Evolutionary conservation across 805 yeast genomes (phyloP).

Genomic region (Saturnispora halmiae): DNA sequence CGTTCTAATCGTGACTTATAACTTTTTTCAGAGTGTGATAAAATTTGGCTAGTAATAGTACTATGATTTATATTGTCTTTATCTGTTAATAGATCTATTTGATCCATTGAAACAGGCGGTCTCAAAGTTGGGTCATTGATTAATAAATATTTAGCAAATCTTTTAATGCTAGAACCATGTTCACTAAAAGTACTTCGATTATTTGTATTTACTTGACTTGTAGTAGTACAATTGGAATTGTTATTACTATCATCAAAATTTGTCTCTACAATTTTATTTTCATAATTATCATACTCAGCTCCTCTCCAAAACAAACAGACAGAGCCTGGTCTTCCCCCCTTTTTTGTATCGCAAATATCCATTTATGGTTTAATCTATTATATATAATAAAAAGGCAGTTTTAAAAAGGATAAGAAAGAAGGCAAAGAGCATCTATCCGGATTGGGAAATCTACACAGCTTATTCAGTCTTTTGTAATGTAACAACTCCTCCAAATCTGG

Average conservation of each 20-base stretch:
- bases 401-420: not conserved
- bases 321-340: conserved; percentile 2
- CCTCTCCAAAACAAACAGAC: conserved; percentile 11
- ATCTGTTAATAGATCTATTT: not conserved
- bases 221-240: not conserved
- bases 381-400: not conserved
- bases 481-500: conserved; percentile 23
- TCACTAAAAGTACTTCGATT: conserved; percentile 8
- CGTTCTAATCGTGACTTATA: not conserved
- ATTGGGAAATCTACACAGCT: not conserved
- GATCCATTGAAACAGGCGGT: not conserved
- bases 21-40: not conserved
- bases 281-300: not conserved
- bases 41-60: not conserved
- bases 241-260: not conserved
- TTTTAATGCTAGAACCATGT: conserved; percentile 21
- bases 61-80: not conserved
- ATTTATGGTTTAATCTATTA: conserved; percentile 2
- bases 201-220: not conserved
- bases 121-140: conserved; percentile 13
- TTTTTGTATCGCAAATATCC: conserved; percentile 3
- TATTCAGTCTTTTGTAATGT: conserved; percentile 12
- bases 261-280: not conserved
- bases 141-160: conserved; percentile 21
- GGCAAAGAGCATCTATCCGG: not conserved